Conservation (phyloP, 169 alveolate genomes). For the Amoebophrya sp. region DNA sequence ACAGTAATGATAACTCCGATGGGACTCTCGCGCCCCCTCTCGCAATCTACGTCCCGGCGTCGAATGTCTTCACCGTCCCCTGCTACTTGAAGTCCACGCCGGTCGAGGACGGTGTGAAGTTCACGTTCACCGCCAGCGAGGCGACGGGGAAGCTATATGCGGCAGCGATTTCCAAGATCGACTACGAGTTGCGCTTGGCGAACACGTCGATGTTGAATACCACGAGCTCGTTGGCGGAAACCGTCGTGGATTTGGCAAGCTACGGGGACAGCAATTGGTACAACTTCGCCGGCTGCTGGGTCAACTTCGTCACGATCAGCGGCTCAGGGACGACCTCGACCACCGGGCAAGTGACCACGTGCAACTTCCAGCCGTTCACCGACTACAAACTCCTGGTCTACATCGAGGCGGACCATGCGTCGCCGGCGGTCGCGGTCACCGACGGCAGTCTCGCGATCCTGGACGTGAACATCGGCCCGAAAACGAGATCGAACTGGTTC, state of each 20-base stretch:
- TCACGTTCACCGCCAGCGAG: not conserved
- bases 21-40: slow-evolving; percentile 30
- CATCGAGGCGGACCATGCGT: not conserved
- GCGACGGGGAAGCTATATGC: not conserved
- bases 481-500: not conserved
- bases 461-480: not conserved
- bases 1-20: not conserved
- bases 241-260: not conserved
- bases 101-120: not conserved
- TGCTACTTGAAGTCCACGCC: not conserved
- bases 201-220: not conserved
- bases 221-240: not conserved
- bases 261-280: not conserved
- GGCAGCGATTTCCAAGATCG: not conserved
- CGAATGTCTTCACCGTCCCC: not conserved
- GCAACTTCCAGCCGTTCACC: not conserved
- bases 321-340: not conserved
- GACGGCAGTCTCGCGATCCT: not conserved
- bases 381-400: not conserved
- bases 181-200: not conserved
- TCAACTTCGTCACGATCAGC: not conserved
- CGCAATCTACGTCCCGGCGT: slow-evolving; percentile 25
- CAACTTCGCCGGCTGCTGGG: not conserved
- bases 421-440: not conserved
- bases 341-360: not conserved